Evolutionary conservation across 805 yeast species (phyloP), one percentile per base, ranked within the genome.

Genomic region (Kazachstania viticola): DNA sequence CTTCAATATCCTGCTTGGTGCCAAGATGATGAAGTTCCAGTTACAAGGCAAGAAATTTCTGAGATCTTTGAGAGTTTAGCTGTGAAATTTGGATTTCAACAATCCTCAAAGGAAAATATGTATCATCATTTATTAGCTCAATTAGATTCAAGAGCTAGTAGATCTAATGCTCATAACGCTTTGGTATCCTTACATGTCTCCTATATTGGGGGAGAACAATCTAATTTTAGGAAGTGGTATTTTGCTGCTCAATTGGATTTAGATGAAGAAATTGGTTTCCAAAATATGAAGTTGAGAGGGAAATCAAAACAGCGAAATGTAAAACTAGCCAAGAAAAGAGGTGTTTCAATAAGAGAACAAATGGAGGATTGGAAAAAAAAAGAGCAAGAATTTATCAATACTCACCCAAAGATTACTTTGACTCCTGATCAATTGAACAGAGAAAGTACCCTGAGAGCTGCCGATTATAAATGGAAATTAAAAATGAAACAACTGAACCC

Each of bases 211-310:
- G 96, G 97, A 13, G 82, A 76, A 30, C 64, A 75, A 37, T 71
- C 96, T 3, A 88, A 88, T 57, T 88, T 77, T 57, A 71, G 78
- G 48, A 84, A 81, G 56, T 88, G 97, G 97, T 84, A 75, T 54
- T 81, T 87, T 57, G 83, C 93, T 28, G 83, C 94, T 7, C 83
- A 77, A 55, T 60, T 79, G 23, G 85, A 78, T 42, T 56, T 79
- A 29, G 95, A 85, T 56, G 79, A 73, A 33, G 78, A 71, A 33
- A 58, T 73, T 27, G 79, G 79, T 3, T 66, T 69, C 49, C 60
- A 67, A 37, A 63, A 65, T 48, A 68, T 70, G 73, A 68, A 69
- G 56, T 56, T 71, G 36, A 54, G 49, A 17, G 76, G 73, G 6
- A 62, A 63, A 33, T 58, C 67, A 14, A 51, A 59, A 33, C 53